A percentile compares a stretch with the other conserved stretches of the same genome.
Conservation (phyloP, 176 grass and related monocot genomes). For the Elaeis guineensis region DNA sequence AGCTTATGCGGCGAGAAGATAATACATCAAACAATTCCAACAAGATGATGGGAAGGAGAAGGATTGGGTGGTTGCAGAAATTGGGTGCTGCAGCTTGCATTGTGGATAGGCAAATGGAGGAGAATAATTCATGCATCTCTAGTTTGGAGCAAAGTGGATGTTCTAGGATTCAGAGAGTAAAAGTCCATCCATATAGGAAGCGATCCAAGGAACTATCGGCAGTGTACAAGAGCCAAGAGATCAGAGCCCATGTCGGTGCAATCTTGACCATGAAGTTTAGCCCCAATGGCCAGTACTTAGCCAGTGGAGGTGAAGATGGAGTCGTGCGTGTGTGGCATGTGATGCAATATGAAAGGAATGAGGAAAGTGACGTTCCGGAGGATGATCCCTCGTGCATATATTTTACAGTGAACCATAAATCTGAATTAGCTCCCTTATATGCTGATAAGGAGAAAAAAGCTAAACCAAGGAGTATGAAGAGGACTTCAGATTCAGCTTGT, state of each 20-base stretch:
- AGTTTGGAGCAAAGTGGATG: slow-evolving; percentile 26
- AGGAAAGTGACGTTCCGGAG: slow-evolving; percentile 32
- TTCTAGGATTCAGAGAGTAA: slow-evolving; percentile 43
- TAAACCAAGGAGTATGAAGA: slow-evolving; percentile 43
- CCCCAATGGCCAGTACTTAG: slow-evolving; percentile 68
- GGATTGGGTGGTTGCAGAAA: slow-evolving; percentile 57
- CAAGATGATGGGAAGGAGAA: slow-evolving; percentile 23
- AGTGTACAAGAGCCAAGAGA: slow-evolving; percentile 57
- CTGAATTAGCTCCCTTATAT: slow-evolving; percentile 33
- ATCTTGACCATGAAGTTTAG: slow-evolving; percentile 90
- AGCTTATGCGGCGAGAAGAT: slow-evolving; percentile 11
- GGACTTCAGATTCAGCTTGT: slow-evolving; percentile 50
- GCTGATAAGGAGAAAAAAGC: slow-evolving; percentile 23
- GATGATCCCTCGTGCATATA: slow-evolving; percentile 74
- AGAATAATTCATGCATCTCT: slow-evolving; percentile 41
- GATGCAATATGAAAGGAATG: slow-evolving; percentile 31
- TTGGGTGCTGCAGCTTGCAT: slow-evolving; percentile 36
- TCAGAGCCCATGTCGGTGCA: slow-evolving; percentile 78
- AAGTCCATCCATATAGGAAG: slow-evolving; percentile 52
- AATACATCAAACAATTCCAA: slow-evolving; percentile 11
- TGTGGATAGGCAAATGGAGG: slow-evolving; percentile 30
- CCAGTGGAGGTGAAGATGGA: slow-evolving; percentile 76
- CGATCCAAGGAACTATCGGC: slow-evolving; percentile 65
- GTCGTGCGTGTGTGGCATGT: slow-evolving; percentile 71
- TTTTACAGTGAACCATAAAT: slow-evolving; percentile 37